phyloP scores from a whole-genome alignment of 441 rosid species.

The Gossypium schwendimanii region DNA sequence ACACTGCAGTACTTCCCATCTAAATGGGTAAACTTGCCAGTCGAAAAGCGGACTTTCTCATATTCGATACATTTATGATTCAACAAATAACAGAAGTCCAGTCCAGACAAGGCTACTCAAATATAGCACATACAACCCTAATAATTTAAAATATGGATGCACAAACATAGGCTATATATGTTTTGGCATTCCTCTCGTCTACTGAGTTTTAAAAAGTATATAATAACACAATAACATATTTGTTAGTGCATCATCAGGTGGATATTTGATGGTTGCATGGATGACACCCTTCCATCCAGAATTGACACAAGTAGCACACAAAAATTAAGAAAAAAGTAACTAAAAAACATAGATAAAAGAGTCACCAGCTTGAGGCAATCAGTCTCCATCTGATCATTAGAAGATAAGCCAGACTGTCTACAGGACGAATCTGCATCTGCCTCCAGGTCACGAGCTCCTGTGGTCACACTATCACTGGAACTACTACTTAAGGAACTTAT shows the following conservation, averaged over 20 bases:
- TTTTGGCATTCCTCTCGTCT: not conserved
- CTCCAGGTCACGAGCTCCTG: conserved; percentile 81
- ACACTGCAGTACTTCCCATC: not conserved
- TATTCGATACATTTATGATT: not conserved
- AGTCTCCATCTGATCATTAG: conserved; percentile 61
- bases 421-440: conserved; percentile 99
- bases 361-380: conserved; percentile 71
- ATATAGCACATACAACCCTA: not conserved
- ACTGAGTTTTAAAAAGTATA: not conserved
- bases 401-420: conserved; percentile 82
- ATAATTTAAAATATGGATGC: not conserved
- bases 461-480: conserved; percentile 84
- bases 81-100: not conserved
- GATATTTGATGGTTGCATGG: not conserved
- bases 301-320: conserved; percentile 2
- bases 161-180: not conserved
- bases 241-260: not conserved
- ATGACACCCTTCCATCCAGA: not conserved
- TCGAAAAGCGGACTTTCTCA: not conserved
- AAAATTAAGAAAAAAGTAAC: conserved; percentile 3
- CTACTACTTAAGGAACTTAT: conserved; percentile 85
- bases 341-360: conserved; percentile 19
- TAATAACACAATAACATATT: not conserved
- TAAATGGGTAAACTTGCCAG: not conserved
- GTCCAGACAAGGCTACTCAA: not conserved